Conservation (phyloP, 352 stramenopile genomes). For the Globisporangium uncinulatum region DNA sequence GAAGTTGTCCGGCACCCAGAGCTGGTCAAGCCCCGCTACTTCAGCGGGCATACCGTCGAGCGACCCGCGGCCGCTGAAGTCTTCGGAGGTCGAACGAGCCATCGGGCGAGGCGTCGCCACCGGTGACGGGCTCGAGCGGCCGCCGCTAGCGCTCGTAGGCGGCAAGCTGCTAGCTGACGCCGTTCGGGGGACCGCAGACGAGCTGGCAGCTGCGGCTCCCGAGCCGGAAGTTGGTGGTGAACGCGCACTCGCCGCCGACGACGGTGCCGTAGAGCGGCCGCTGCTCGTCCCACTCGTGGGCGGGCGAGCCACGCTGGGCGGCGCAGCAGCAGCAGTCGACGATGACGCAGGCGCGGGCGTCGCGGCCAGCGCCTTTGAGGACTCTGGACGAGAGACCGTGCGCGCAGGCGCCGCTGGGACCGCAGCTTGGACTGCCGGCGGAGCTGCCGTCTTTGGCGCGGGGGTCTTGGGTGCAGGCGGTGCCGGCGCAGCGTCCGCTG, state of each 20-base stretch:
- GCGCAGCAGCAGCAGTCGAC: constrained; percentile 1
- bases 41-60: constrained; percentile 46
- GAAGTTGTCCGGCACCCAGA: constrained; percentile 87
- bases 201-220: constrained; percentile 16
- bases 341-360: constrained; percentile 12
- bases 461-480: background rate
- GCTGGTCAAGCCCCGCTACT: constrained; percentile 72
- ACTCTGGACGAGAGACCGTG: constrained; percentile 9
- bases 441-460: background rate
- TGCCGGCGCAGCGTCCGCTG: constrained; percentile 10
- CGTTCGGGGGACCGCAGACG: constrained; percentile 3
- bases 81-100: constrained; percentile 17
- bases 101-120: constrained; percentile 1
- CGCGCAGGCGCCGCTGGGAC: background rate
- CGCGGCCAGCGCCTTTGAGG: constrained; percentile 9
- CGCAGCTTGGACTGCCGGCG: constrained; percentile 1
- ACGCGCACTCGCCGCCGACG: constrained; percentile 16
- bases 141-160: background rate
- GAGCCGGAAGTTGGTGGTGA: constrained; percentile 25
- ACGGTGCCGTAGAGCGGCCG: constrained; percentile 7
- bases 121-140: constrained; percentile 5
- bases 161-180: background rate
- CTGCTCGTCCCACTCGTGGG: constrained; percentile 3
- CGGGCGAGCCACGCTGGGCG: background rate
- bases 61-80: constrained; percentile 32